Conservation (phyloP, 139 green algal genomes). For the Asterochloris erici region DNA sequence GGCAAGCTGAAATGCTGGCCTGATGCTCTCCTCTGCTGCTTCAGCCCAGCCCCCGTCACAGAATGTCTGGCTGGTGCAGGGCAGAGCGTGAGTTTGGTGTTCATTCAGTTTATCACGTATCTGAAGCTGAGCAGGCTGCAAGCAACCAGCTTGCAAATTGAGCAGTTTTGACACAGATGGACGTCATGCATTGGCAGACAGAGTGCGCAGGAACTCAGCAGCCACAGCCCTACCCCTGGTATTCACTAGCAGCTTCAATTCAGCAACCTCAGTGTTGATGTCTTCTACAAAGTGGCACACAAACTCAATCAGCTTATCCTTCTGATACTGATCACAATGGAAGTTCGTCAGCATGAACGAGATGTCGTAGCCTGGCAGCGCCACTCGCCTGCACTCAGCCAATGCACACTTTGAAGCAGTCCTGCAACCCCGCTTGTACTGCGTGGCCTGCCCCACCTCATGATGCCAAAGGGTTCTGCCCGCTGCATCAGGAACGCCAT, state of each 20-base stretch:
- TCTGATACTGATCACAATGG: conserved; percentile 6
- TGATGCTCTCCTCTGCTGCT: not conserved
- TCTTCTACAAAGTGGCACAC: conserved; percentile 8
- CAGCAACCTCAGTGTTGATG: conserved; percentile 10
- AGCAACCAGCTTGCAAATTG: not conserved
- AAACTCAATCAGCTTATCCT: conserved; percentile 5
- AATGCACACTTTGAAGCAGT: too few species aligned
- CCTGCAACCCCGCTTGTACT: too few species aligned
- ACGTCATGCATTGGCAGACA: not conserved
- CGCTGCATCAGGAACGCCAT: conserved; percentile 18
- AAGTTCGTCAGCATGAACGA: conserved; percentile 14
- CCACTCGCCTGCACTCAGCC: not conserved
- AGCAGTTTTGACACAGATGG: not conserved
- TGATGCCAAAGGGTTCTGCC: conserved; percentile 7
- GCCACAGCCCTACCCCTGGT: conserved; percentile 12
- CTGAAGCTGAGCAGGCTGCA: not conserved
- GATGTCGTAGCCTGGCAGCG: conserved; percentile 2
- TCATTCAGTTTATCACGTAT: conserved; percentile 5
- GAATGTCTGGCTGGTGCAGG: not conserved
- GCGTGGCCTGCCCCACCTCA: not conserved
- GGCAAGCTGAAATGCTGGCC: not conserved
- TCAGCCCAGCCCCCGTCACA: not conserved
- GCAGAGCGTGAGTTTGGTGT: conserved; percentile 17
- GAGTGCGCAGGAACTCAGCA: not conserved
- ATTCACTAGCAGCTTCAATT: conserved; percentile 14